Base-by-base conservation (phyloP, 768 basidiomycete genomes). In the Phylloporus sp. region DNA sequence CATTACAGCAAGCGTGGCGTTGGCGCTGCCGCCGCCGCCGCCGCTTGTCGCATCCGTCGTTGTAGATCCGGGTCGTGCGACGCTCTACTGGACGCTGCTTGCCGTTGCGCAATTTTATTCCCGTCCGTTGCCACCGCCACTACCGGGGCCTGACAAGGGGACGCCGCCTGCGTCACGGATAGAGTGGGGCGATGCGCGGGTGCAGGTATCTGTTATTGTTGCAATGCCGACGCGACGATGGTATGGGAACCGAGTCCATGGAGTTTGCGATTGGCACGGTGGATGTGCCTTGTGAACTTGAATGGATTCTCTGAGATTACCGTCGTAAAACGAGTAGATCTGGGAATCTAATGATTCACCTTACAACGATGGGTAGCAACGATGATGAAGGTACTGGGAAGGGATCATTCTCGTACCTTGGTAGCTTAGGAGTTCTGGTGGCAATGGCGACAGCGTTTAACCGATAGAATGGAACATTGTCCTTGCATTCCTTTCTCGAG, bases 171-270 rank as follows among this genome's bases (percentile, higher is more conserved):
- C 15, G 16, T 24, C 49, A 18, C 0, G 42, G 23, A n/a, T 43
- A 2, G 35, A 16, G 4, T 51, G 52, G 58, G 47, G 26, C 2
- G 56, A 63, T 29, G 50, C 47, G 7, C 38, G 50, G 13, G 12
- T 77, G 29, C 72, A 71, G 45, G 65, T 79, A 13, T 70, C 72
- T 4, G 71, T 78, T 16, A 56, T 72, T 13, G 68, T 79, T 41
- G 59, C 69, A 8, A 74, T 80, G 73, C 75, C 79, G 34, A 27
- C 24, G 26, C 15, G 5, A 41, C 4, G 35, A 22, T 10, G n/a
- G 18, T 35, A 16, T 7, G 15, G 5, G 20, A 12, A 22, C 10
- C 9, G 36, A 20, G 20, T 5, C 13, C 20, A 22, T 18, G 20
- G 36, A 38, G 4, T 10, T 38, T 18, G 36, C 20, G 36, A 24